phyloP scores from a whole-genome alignment of 495 filamentous ascomycete genomes.

The Achaetomiella virescens region DNA sequence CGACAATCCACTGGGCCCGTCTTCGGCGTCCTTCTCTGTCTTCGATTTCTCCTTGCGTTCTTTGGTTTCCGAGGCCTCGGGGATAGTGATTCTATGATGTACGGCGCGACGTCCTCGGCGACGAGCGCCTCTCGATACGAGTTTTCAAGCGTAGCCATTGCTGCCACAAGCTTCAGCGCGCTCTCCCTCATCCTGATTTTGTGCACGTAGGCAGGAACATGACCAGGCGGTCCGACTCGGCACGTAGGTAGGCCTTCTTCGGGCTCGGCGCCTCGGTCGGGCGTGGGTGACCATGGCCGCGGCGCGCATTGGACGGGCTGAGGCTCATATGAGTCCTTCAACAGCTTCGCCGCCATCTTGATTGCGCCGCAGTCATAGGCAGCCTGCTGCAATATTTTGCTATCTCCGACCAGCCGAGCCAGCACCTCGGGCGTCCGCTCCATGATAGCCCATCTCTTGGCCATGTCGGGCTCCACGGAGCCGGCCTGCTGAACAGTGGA shows the following conservation, averaged over 20 bases:
- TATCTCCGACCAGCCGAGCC: constrained; percentile 71
- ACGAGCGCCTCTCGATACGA: constrained; percentile 78
- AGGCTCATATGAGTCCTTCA: constrained; percentile 61
- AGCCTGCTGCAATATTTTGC: constrained; percentile 67
- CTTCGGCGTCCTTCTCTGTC: constrained; percentile 11
- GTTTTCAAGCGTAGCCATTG: constrained; percentile 73
- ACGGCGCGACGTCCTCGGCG: constrained; percentile 69
- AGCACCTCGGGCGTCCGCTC: constrained; percentile 71
- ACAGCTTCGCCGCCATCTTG: constrained; percentile 62
- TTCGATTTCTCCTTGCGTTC: constrained; percentile 22
- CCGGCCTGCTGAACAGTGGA: constrained; percentile 20
- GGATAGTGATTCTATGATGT: constrained; percentile 77
- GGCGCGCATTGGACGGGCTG: constrained; percentile 33
- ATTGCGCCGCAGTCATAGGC: constrained; percentile 74
- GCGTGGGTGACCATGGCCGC: constrained; percentile 39
- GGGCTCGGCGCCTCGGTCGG: constrained; percentile 13
- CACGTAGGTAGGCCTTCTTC: constrained; percentile 25
- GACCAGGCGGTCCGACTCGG: constrained; percentile 55
- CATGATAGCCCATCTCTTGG: constrained; percentile 45
- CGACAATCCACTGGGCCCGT: background rate
- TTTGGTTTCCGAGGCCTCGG: constrained; percentile 43
- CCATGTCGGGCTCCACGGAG: constrained; percentile 32
- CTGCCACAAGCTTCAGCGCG: constrained; percentile 70
- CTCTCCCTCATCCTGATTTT: constrained; percentile 70
- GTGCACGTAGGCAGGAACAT: constrained; percentile 60